Percentiles rank a stretch among this genome's conserved stretches.
Evolutionary conservation across 768 basidiomycete species (phyloP).

Genomic region (Suillus clintonianus): DNA sequence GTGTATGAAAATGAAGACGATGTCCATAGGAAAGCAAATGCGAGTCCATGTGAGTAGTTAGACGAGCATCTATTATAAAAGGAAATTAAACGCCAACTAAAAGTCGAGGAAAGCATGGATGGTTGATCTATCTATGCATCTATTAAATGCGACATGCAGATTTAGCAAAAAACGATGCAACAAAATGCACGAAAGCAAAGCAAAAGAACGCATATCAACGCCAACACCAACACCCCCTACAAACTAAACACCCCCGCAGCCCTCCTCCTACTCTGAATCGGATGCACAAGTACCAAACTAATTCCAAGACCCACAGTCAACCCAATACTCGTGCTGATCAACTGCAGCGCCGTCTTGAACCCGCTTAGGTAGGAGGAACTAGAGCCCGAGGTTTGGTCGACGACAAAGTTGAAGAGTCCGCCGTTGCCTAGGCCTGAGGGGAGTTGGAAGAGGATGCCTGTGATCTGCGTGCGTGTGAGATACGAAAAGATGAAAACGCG

Average conservation of each 20-base stretch:
- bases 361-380: constrained; percentile 63
- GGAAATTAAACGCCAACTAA: no score
- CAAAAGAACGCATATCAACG: background rate
- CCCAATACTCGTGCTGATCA: constrained; percentile 77
- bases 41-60: no score
- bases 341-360: constrained; percentile 74
- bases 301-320: constrained; percentile 81
- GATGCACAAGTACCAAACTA: constrained; percentile 65
- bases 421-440: constrained; percentile 81
- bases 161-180: background rate
- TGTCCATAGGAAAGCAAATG: background rate
- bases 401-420: constrained; percentile 73
- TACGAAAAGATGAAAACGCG: no score
- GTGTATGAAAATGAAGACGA: background rate
- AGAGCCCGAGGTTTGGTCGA: constrained; percentile 52
- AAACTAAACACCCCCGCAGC: constrained; percentile 67
- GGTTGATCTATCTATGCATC: background rate
- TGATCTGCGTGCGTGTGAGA: constrained; percentile 46
- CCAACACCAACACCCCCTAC: constrained; percentile 21
- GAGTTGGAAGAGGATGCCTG: constrained; percentile 82
- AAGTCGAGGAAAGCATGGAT: background rate
- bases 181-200: background rate
- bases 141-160: background rate
- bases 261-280: constrained; percentile 56
- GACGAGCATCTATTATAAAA: background rate